These are phyloP conservation scores for Globisporangium spinosum DNA, from an alignment of 352 stramenopile genomes.

Conservation along the genomic window DNA sequence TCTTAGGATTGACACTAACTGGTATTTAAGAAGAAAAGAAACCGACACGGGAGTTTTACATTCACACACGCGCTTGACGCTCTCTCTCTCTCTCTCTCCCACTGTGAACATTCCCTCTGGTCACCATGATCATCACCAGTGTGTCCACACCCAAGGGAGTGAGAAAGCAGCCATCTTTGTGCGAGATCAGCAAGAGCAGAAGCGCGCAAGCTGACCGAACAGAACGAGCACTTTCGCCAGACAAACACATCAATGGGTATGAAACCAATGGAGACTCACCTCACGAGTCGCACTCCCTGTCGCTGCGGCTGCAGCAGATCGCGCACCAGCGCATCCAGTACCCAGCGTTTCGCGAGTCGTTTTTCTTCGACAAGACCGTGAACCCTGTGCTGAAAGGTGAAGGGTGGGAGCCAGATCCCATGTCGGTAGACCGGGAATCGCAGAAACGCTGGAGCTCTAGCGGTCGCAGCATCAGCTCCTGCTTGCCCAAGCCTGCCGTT, in stretches of 20 bases:
- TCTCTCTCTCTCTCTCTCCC: neutral
- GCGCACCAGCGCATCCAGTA: slow-evolving; percentile 29
- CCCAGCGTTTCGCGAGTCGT: slow-evolving; percentile 54
- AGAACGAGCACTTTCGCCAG: neutral
- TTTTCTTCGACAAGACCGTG: slow-evolving; percentile 51
- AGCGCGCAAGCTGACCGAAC: neutral
- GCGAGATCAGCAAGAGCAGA: neutral
- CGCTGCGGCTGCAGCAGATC: slow-evolving; percentile 13
- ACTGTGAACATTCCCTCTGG: neutral
- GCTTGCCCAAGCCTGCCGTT: slow-evolving; percentile 50
- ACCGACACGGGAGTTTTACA: neutral
- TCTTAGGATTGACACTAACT: neutral
- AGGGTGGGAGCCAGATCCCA: slow-evolving; percentile 28
- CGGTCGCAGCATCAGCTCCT: slow-evolving; percentile 38
- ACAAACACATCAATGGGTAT: neutral
- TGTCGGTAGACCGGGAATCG: slow-evolving; percentile 38
- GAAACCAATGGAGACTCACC: neutral
- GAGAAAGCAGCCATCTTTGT: neutral
- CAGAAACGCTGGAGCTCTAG: slow-evolving; percentile 47
- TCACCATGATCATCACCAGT: slow-evolving; percentile 18
- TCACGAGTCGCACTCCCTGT: neutral
- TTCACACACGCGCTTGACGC: neutral
- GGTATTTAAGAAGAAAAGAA: neutral
- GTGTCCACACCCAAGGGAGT: neutral
- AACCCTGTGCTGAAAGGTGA: slow-evolving; percentile 47